Evolutionary conservation across 2,329 filamentous ascomycete species (phyloP), one percentile per base, ranked within the genome.

Genomic region (Beauveria varroae): DNA sequence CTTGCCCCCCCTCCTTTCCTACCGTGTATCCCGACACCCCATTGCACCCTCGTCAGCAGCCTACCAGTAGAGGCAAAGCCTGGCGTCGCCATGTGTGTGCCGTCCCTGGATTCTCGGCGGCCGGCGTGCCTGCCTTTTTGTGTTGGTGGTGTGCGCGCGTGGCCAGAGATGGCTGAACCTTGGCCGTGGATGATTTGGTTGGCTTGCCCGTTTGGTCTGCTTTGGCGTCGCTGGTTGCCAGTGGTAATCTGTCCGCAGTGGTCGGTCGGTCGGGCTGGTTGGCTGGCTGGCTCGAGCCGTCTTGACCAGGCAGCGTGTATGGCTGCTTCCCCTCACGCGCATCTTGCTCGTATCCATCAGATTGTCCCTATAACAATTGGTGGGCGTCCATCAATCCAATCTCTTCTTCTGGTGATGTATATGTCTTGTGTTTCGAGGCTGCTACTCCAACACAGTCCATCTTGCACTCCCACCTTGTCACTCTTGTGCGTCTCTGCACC

Each of bases 101-200:
- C 46, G 46, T 41, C 44, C 44, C 56, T 43, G 41, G 7, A 40
- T 34, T 41, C 30, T 50, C 55, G 44, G 8, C 55, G 28, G 14
- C 54, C 14, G 43, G 43, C 34, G n/a, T 49, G 28, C n/a, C 24
- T 55, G 24, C 24, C 26, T 9, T 24, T 56, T 56, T n/a, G 54
- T 56, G 54, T 46, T 56, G 34, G 41, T 34, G 41, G 54, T 46
- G 52, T 54, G 53, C 53, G 52, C 30, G 30, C 49, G 50, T 56
- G 54, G 54, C 28, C 20, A 46, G 28, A 47, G 12, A 49, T 57
- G 41, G 41, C 54, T 47, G 37, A 30, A 44, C n/a, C 6, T 14
- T 55, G 8, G 40, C 26, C 52, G 52, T 40, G 24, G 37, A 16
- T n/a, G 18, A 22, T 43, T 55, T 54, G 43, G 52, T 55, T 55